A percentile compares a stretch with the other conserved stretches of the same genome.
These are phyloP conservation scores for Huntiella savannae DNA, from an alignment of 2,329 filamentous ascomycete genomes.

Conservation along the genomic window DNA sequence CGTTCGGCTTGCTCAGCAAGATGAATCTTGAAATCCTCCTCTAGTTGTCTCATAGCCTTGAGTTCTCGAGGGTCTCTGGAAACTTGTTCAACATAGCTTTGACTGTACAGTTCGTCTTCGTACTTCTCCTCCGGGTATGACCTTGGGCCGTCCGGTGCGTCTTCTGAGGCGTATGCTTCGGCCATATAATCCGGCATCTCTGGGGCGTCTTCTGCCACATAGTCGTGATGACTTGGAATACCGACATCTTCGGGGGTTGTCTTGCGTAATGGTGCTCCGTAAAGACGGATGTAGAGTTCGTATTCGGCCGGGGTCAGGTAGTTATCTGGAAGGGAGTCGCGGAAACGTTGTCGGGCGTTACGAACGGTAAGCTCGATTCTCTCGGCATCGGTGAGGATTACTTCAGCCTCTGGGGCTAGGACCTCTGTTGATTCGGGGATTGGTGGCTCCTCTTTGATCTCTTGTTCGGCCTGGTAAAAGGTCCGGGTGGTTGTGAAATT, in stretches of 20 bases:
- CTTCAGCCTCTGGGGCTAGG: background rate
- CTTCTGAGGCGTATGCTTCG: slow-evolving; percentile 5
- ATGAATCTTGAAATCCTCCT: slow-evolving; percentile 35
- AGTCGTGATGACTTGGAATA: slow-evolving; percentile 20
- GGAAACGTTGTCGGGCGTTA: slow-evolving; percentile 53
- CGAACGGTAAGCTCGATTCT: slow-evolving; percentile 47
- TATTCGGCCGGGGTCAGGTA: slow-evolving; percentile 54
- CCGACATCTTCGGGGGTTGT: slow-evolving; percentile 41
- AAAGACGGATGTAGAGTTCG: slow-evolving; percentile 58
- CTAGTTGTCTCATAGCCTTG: slow-evolving; percentile 33
- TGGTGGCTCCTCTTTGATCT: background rate
- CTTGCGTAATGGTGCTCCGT: slow-evolving; percentile 52
- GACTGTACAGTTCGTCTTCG: slow-evolving; percentile 1
- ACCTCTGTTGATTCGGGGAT: no score
- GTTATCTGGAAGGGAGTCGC: slow-evolving; percentile 54
- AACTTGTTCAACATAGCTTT: slow-evolving; percentile 25
- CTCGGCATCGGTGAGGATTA: background rate
- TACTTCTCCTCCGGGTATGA: slow-evolving; percentile 6
- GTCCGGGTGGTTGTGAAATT: background rate
- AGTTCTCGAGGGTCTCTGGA: slow-evolving; percentile 37
- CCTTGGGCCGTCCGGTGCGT: slow-evolving; percentile 2
- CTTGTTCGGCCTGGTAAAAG: background rate
- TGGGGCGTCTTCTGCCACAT: slow-evolving; percentile 11
- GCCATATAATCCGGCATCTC: slow-evolving; percentile 4
- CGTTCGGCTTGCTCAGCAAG: slow-evolving; percentile 19